Conservation (phyloP, 2,329 filamentous ascomycete genomes). For the Phoma sp. region DNA sequence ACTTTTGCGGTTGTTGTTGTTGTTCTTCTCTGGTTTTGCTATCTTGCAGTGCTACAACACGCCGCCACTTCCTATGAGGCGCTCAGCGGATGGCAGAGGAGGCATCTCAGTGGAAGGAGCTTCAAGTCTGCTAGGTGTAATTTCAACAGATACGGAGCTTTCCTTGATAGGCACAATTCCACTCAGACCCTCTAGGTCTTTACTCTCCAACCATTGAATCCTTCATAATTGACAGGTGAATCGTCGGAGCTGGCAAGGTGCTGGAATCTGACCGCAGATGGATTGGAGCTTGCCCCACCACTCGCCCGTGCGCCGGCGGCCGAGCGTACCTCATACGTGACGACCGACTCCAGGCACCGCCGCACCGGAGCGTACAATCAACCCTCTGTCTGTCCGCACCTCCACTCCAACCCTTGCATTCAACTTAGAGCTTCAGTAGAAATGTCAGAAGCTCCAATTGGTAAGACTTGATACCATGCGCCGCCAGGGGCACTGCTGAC, state of each 20-base stretch:
- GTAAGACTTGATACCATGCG: slow-evolving; percentile 39
- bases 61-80: too few species aligned
- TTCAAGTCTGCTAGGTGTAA: too few species aligned
- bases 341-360: slow-evolving; percentile 23
- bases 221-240: too few species aligned
- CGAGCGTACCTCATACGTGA: slow-evolving; percentile 18
- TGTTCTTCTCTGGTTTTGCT: too few species aligned
- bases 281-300: slow-evolving; percentile 26
- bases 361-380: slow-evolving; percentile 14
- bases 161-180: too few species aligned
- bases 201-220: too few species aligned
- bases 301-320: slow-evolving; percentile 1
- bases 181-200: too few species aligned
- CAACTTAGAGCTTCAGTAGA: slow-evolving; percentile 28
- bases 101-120: too few species aligned
- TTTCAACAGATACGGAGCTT: too few species aligned
- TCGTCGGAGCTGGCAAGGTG: not conserved
- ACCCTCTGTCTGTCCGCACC: slow-evolving; percentile 16
- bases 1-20: too few species aligned
- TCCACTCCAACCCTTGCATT: slow-evolving; percentile 6
- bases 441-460: slow-evolving; percentile 59
- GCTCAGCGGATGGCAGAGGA: too few species aligned
- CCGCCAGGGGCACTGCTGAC: slow-evolving; percentile 36
- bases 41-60: too few species aligned
- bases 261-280: not conserved